A percentile compares a stretch with the other conserved stretches of the same genome.
These are phyloP conservation scores for Chrysoporthe austroafricana DNA, from an alignment of 2,329 filamentous ascomycete species.

Conservation along the genomic window DNA sequence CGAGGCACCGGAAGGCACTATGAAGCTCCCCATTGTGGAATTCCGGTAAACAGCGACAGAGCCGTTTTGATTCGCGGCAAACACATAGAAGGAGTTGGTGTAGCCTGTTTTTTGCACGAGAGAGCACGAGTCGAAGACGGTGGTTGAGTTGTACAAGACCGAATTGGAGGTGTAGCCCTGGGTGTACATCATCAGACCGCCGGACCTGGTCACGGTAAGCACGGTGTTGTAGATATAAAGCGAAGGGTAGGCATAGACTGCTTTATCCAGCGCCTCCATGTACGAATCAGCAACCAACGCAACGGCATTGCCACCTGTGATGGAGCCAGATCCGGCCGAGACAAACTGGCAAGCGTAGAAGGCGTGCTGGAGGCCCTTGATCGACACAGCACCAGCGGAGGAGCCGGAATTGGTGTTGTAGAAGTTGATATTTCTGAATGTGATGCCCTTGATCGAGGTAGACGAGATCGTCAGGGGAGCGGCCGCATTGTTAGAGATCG, in stretches of 20 bases:
- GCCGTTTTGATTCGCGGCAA: conserved; percentile 45
- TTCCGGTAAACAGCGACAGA: conserved; percentile 47
- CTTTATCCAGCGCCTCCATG: conserved; percentile 47
- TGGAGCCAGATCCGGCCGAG: conserved; percentile 38
- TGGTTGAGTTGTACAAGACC: conserved; percentile 40
- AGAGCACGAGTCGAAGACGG: conserved; percentile 45
- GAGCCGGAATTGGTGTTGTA: conserved; percentile 37
- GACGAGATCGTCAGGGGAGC: conserved; percentile 38
- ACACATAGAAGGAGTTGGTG: conserved; percentile 40
- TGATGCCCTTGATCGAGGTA: conserved; percentile 38
- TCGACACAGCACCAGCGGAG: conserved; percentile 36
- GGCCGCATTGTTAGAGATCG: conserved; percentile 34
- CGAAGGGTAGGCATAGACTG: conserved; percentile 45
- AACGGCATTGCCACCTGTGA: conserved; percentile 34
- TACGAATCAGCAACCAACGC: conserved; percentile 49
- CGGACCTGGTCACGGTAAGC: conserved; percentile 43
- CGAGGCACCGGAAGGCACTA: conserved; percentile 41
- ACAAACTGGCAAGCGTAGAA: conserved; percentile 51
- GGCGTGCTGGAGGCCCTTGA: conserved; percentile 45
- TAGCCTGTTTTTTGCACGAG: conserved; percentile 40
- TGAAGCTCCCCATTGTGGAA: conserved; percentile 41
- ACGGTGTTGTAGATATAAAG: conserved; percentile 49
- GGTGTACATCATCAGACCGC: conserved; percentile 44
- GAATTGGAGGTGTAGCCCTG: conserved; percentile 37
- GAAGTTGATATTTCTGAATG: conserved; percentile 46